Evolutionary conservation across 192 early-diverging fungal species (phyloP), one percentile per base, ranked within the genome.

Genomic region (Coemansia sp.): DNA sequence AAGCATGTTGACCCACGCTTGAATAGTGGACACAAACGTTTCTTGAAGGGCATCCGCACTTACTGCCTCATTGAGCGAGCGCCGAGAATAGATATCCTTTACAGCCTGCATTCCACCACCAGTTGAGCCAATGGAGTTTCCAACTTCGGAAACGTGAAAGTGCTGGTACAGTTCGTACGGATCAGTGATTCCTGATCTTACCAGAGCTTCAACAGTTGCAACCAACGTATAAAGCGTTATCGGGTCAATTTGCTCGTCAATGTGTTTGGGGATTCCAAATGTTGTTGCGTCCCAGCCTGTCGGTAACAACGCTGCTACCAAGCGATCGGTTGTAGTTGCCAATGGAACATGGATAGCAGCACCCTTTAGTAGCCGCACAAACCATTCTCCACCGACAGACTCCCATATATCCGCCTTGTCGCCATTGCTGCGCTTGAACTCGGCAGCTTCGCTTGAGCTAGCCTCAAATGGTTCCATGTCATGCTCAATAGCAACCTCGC

Each of bases 121-220:
- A 80, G 88, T 90, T 45, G 88, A 90, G 51, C 94, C 93, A 30
- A 85, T 83, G 28, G 84, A 83, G 82, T 88, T 96, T 48, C 94
- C 94, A 43, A 96, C 83, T 64, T 96, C 92, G 46, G 89, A 89
- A 32, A 96, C 90, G 61, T 96, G 94, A 49, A 96, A 88, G 59
- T 94, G 92, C 69, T 92, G 82, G 82, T 90, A 96, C 74, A 96
- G 91, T 79, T 96, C 92, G 82, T 96, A 96, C 8, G 94, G 94
- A 68, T 96, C 94, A 20, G 91, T 93, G 36, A 96, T 88, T 75
- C 94, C 94, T 43, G 89, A 87, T 21, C 88, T 80, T 45, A 92
- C 78, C 38, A 96, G 79, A 1, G 94, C 91, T 71, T 96, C 94
- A 14, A 93, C 94, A 37, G 92, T 93, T 10, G 92, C 84, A 37